A percentile compares a stretch with the other conserved stretches of the same genome.
Conservation (phyloP, 192 early-diverging fungal genomes). For the Entomortierella parvispora region DNA sequence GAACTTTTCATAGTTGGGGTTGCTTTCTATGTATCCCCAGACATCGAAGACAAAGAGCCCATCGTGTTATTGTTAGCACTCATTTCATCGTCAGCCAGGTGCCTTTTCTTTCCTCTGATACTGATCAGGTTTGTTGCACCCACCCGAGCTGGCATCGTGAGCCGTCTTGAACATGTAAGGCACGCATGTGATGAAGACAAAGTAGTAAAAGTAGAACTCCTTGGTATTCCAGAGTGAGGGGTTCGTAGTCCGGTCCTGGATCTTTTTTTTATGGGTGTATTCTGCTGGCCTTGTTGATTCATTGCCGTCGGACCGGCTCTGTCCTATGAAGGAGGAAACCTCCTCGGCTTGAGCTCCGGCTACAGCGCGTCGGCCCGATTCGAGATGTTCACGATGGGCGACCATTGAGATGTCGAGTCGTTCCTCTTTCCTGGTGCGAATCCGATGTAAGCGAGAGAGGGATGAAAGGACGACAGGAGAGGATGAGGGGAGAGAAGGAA, state of each 20-base stretch:
- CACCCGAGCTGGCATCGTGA: constrained; percentile 65
- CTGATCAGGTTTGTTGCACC: neutral
- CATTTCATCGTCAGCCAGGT: neutral
- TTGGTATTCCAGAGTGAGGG: constrained; percentile 68
- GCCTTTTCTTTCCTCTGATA: neutral
- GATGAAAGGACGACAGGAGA: neutral
- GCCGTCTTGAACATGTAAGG: constrained; percentile 74
- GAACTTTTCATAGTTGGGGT: constrained; percentile 51
- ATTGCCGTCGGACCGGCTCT: constrained; percentile 4
- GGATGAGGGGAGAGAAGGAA: neutral
- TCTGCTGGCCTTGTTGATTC: neutral
- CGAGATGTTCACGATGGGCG: neutral
- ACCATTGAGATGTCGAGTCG: constrained; percentile 6
- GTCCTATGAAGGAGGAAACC: neutral
- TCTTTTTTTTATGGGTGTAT: constrained; percentile 6
- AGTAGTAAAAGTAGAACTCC: constrained; percentile 84
- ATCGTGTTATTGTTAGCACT: neutral
- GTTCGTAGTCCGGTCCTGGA: constrained; percentile 44
- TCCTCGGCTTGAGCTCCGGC: constrained; percentile 5
- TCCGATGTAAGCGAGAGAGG: too few relatives aligned
- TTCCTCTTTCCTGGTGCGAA: constrained; percentile 3
- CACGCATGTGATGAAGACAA: constrained; percentile 63
- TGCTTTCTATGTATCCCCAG: constrained; percentile 26
- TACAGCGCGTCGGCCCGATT: neutral
- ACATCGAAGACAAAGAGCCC: neutral